Base-by-base conservation (phyloP, 1,284 basidiomycete genomes). In the Austroboletus rostrupii region DNA sequence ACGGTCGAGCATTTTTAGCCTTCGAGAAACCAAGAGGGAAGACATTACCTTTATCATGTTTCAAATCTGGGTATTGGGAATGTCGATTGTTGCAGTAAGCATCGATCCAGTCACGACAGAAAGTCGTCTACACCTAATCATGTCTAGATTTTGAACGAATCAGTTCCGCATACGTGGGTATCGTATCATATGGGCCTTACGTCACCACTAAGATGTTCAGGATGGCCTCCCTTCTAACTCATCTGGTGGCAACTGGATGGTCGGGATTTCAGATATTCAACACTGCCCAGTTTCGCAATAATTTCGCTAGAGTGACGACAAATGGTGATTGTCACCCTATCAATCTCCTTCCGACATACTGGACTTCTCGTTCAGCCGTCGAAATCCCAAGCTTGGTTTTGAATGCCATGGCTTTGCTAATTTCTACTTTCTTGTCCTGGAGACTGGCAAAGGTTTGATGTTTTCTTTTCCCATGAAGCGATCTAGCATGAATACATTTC, bases 31-130 rank as follows among this genome's bases (percentile, higher is more conserved):
- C 19, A 80, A 87, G 61, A 82, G 88, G 21, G 87, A 90, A 61
- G 88, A 90, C 59, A 69, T 87, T 52, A 76, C 83, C 14, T 89
- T 90, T 64, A 82, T 90, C 44, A 75, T 76, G 11, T 91, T 90
- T 71, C 86, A 90, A 57, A 70, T 87, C 50, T 90, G 88, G 88
- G 80, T 89, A 2, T 70, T 90, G 20, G 86, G 84, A 33, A 86
- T 90, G 82, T 89, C 87, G 5, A 57, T 86, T 36, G 83, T 88
- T 41, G 88, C 87, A 5, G 73, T 76, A 37, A 58, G 69, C 59
- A 41, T 29, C 4, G 23, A 38, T 36, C 38, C 8, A 17, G 19
- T 26, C 23, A 23, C 23, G 7, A 20, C 40, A 20, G 28, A 32
- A 41, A 43, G 21, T 4, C 8, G 46, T 37, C 21, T 38, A 28